A percentile compares a stretch with the other conserved stretches of the same genome.
phyloP scores from a whole-genome alignment of 176 grass and related monocot species.

The Juncus effusus region DNA sequence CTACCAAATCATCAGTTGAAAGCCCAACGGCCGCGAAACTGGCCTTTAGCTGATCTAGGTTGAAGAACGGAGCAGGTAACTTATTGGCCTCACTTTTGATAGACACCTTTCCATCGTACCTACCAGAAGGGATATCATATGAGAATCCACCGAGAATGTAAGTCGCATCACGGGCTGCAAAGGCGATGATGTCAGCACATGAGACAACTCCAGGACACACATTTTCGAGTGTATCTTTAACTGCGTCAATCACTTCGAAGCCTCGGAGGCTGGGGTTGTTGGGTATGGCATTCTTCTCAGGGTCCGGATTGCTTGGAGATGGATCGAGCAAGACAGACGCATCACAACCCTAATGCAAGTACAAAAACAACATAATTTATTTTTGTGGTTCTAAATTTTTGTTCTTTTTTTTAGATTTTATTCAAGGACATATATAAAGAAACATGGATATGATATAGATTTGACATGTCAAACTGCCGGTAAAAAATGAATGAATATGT shows the following conservation, averaged over 20 bases:
- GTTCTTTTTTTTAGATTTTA: too few species aligned
- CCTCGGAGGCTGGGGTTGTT: slow-evolving; percentile 19
- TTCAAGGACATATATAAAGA: too few species aligned
- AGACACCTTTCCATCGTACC: slow-evolving; percentile 16
- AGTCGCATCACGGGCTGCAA: slow-evolving; percentile 18
- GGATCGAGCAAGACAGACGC: slow-evolving; percentile 17
- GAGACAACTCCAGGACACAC: slow-evolving; percentile 10
- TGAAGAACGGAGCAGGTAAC: background rate
- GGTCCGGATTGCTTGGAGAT: background rate
- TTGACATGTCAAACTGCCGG: too few species aligned
- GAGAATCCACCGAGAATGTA: background rate
- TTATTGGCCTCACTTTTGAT: background rate
- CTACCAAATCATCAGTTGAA: slow-evolving; percentile 19
- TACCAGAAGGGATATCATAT: slow-evolving; percentile 15
- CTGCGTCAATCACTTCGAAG: slow-evolving; percentile 20
- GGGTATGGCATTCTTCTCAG: slow-evolving; percentile 6
- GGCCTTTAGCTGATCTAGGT: slow-evolving; percentile 9
- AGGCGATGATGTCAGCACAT: slow-evolving; percentile 28
- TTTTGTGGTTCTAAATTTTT: too few species aligned
- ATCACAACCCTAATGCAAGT: slow-evolving; percentile 16
- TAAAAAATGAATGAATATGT: too few species aligned
- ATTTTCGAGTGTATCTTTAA: background rate
- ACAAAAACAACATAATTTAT: background rate
- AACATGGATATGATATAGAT: too few species aligned
- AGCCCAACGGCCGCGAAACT: slow-evolving; percentile 22